These are phyloP conservation scores for Kalanchoe fedtschenkoi DNA, from an alignment of 164 flowering plant genomes.

Conservation along the genomic window DNA sequence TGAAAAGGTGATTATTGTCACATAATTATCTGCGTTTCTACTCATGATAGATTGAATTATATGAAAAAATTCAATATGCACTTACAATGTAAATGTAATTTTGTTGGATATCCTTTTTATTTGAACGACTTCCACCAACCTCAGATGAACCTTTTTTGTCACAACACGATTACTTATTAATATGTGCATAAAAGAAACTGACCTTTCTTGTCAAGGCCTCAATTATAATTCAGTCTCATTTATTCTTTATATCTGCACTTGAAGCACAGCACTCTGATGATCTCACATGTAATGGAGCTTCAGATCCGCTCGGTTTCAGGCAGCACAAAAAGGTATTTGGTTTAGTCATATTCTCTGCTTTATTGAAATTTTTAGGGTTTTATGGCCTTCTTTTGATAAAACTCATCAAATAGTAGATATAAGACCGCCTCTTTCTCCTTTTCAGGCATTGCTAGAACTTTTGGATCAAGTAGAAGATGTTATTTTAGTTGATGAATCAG, in stretches of 20 bases:
- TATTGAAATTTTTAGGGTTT: neutral
- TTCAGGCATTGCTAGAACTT: conserved; percentile 82
- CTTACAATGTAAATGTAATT: too few relatives aligned
- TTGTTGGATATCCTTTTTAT: neutral
- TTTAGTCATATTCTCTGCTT: neutral
- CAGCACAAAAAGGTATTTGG: conserved; percentile 67
- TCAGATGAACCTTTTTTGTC: too few relatives aligned
- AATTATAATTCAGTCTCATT: neutral
- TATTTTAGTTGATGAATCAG: conserved; percentile 54
- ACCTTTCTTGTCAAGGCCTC: neutral
- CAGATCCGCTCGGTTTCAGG: conserved; percentile 37
- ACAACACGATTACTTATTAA: too few relatives aligned
- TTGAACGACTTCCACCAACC: neutral
- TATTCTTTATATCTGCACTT: conserved; percentile 8
- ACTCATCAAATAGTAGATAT: neutral
- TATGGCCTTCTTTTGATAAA: neutral
- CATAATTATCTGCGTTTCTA: neutral
- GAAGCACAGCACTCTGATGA: conserved; percentile 41
- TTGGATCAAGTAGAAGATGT: conserved; percentile 94
- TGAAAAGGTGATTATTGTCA: conserved; percentile 34
- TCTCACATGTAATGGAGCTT: conserved; percentile 20
- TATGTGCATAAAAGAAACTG: neutral
- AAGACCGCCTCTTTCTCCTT: neutral
- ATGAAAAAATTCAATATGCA: too few relatives aligned
- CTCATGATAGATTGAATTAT: too few relatives aligned